Base-by-base conservation (phyloP, 768 basidiomycete species). In the Amanita fuliginea region DNA sequence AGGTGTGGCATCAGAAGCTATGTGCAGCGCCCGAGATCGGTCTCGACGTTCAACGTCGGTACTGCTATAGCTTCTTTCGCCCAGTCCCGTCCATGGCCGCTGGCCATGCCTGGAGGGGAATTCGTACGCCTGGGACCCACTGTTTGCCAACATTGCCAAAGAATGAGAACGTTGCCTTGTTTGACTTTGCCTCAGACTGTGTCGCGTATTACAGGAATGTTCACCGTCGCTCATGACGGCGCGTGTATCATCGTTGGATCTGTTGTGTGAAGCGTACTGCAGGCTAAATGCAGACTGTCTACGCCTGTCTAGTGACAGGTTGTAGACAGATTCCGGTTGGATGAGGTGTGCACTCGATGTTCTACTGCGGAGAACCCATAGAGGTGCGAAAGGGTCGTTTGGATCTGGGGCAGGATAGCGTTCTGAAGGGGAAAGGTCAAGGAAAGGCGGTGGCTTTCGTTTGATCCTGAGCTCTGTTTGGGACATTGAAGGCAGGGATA, bases 371-470 rank as follows among this genome's bases (percentile, higher is more conserved):
- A 86, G 69, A 21, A 78, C 76, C 58, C 76, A 75, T 37, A 86
- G 74, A 0, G 84, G 76, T 4, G 79, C 83, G 54, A 85, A 85
- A 1, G 84, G 84, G 60, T 86, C 82, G 14, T 57, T 59, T 18
- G 81, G 82, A 63, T 86, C 84, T 26, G 82, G 81, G 1, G 68
- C 62, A 4, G 84, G 84, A 60, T 85, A 86, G 35, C 77, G 69
- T 47, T 70, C 58, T 2, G 49, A 33, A 14, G 46, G 13, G 8
- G 74, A 70, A 56, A 72, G 61, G 44, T 74, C 73, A 49, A 78
- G 67, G 41, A 65, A 59, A 5, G 81, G 81, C 3, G 78, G 66
- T 4, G 77, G 80, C 57, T 83, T 83, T 49, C 82, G 76, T 57
- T 64, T 74, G 56, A 78, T 61, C 42, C 37, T 35, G 34, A 40